Evolutionary conservation across 2,329 filamentous ascomycete species (phyloP), one percentile per base, ranked within the genome.

Genomic region (Alternaria atra): DNA sequence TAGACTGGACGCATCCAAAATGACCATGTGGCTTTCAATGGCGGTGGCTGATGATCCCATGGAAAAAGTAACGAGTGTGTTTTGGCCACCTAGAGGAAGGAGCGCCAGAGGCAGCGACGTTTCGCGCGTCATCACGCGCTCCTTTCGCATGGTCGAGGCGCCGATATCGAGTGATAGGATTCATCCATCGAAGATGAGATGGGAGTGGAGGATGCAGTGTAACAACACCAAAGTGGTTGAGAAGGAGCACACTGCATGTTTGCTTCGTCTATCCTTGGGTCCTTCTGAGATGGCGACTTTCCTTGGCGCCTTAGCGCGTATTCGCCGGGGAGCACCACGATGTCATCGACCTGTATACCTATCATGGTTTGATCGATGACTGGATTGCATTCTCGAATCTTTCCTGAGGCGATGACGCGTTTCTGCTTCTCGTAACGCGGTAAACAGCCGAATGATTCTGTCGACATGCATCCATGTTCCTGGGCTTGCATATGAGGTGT

Each of bases 81-180:
- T 30, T 34, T n/a, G 30, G 17, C 29, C 37, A 6, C 10, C 7
- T 9, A 15, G 20, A 55, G 23, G 42, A 39, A 39, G 27, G 34
- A 55, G 52, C 17, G 20, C 34, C 15, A 39, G 27, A 27, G 47
- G 52, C 17, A 17, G 20, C 15, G 55, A 58, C 59, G 23, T 51
- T 47, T 23, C 6, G 39, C 32, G 59, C 35, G 42, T 53, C 59
- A 59, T 50, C 10, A 34, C 6, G 40, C 35, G 48, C 48, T 53
- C 17, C 1, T 8, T 29, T 42, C 35, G 34, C 39, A 46, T 25
- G 6, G 46, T 9, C n/a, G n/a, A 27, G 27, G 25, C 35, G 32
- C 8, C 13, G 13, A 56, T 29, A 20, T 51, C 29, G 23, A 34
- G 43, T 8, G 34, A 7, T 23, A 47, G 7, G 27, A 20, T 20